A percentile compares a stretch with the other conserved stretches of the same genome.
These are phyloP conservation scores for Dalbergia cochinchinensis DNA, from an alignment of 306 rosid genomes.

Conservation along the genomic window DNA sequence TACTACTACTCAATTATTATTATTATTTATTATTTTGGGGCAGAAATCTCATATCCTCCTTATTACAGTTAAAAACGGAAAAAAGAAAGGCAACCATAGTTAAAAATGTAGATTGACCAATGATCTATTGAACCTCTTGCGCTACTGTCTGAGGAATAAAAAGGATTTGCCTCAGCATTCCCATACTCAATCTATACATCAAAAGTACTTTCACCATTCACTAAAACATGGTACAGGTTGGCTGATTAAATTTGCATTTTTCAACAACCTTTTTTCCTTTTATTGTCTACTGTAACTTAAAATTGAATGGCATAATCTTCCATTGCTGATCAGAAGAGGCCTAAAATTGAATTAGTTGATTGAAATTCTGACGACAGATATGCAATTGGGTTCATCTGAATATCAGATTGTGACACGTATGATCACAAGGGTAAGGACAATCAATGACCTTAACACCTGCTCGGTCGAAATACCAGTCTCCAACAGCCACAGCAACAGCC, in stretches of 20 bases:
- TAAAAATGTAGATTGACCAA: neutral
- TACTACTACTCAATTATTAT: too few species aligned
- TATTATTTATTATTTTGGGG: neutral
- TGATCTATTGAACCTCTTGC: neutral
- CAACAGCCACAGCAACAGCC: slow-evolving; percentile 88
- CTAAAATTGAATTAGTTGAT: neutral
- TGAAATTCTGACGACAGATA: neutral
- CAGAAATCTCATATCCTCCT: neutral
- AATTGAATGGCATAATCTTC: slow-evolving; percentile 47
- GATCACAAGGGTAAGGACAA: slow-evolving; percentile 92
- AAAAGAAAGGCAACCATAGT: neutral
- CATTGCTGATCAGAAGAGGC: neutral
- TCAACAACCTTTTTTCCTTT: slow-evolving; percentile 44
- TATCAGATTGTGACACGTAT: slow-evolving; percentile 83
- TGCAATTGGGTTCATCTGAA: slow-evolving; percentile 54
- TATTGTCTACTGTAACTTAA: slow-evolving; percentile 44
- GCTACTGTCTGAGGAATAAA: neutral
- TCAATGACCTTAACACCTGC: slow-evolving; percentile 73
- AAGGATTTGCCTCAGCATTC: slow-evolving; percentile 30
- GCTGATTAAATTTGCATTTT: slow-evolving; percentile 45
- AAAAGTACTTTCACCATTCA: slow-evolving; percentile 38
- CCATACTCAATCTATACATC: neutral
- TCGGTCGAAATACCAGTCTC: slow-evolving; percentile 93
- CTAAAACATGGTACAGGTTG: slow-evolving; percentile 12
- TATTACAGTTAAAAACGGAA: neutral